phyloP scores from a whole-genome alignment of 2,329 filamentous ascomycete species.

The Sclerotiophoma versabilis region DNA sequence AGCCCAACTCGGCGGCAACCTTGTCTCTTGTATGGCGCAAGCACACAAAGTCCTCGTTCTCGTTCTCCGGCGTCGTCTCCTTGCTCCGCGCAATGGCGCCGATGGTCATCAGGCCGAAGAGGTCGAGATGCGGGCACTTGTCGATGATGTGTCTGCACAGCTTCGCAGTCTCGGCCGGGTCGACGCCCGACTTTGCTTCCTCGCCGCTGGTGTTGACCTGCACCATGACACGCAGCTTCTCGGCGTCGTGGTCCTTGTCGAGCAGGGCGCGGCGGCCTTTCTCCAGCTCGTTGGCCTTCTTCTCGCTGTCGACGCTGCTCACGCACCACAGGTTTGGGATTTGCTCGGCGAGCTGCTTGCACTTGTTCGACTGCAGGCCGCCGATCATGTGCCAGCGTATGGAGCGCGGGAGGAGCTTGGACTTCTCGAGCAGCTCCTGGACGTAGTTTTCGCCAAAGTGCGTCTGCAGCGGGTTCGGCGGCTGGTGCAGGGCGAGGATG shows the following conservation, averaged over 20 bases:
- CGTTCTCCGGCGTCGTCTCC: constrained; percentile 72
- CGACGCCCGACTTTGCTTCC: constrained; percentile 80
- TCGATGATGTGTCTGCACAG: constrained; percentile 75
- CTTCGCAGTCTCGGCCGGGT: constrained; percentile 67
- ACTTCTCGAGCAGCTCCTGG: constrained; percentile 84
- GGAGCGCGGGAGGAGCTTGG: constrained; percentile 73
- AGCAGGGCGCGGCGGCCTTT: constrained; percentile 71
- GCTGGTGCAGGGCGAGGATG: constrained; percentile 80
- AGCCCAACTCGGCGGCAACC: constrained; percentile 68
- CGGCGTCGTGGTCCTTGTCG: constrained; percentile 42
- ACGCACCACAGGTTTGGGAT: constrained; percentile 92
- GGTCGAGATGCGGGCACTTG: constrained; percentile 73
- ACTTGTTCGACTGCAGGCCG: constrained; percentile 91
- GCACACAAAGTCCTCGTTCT: constrained; percentile 87
- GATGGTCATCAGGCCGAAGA: constrained; percentile 95
- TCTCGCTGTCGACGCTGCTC: constrained; percentile 84
- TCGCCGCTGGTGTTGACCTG: constrained; percentile 97
- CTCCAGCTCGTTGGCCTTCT: constrained; percentile 86
- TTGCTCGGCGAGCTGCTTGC: constrained; percentile 79
- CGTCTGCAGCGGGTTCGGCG: constrained; percentile 57
- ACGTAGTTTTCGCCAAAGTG: constrained; percentile 98
- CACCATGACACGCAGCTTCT: constrained; percentile 75
- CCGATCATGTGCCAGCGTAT: constrained; percentile 98
- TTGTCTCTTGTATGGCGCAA: constrained; percentile 74
- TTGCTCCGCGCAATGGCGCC: constrained; percentile 88